Percentiles rank a stretch among this genome's conserved stretches.
These are phyloP conservation scores for Fusarium agapanthi DNA, from an alignment of 2,329 filamentous ascomycete genomes.

Conservation along the genomic window DNA sequence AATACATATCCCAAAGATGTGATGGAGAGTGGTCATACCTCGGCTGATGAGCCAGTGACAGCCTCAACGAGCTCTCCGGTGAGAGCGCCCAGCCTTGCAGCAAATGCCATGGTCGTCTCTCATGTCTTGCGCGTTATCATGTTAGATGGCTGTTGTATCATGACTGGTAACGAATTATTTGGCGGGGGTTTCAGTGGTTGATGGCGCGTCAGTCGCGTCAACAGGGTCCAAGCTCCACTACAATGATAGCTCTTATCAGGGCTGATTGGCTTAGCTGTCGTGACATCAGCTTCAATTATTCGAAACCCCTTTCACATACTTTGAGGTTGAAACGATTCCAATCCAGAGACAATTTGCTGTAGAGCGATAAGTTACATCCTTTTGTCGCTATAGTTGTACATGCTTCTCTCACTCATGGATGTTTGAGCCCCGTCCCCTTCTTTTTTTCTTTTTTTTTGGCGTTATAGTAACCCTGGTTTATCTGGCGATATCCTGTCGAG, in stretches of 20 bases:
- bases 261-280: slow-evolving; percentile 31
- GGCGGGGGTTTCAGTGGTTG: slow-evolving; percentile 28
- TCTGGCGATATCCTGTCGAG: neutral
- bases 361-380: neutral
- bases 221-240: slow-evolving; percentile 27
- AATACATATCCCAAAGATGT: slow-evolving; percentile 1
- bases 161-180: slow-evolving; percentile 18
- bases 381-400: neutral
- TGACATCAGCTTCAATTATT: slow-evolving; percentile 37
- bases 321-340: neutral
- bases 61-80: slow-evolving; percentile 76
- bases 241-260: neutral
- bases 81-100: slow-evolving; percentile 69
- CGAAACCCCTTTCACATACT: slow-evolving; percentile 34
- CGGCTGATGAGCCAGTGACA: slow-evolving; percentile 63
- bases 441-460: slow-evolving; percentile 22
- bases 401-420: slow-evolving; percentile 24
- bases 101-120: slow-evolving; percentile 70
- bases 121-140: slow-evolving; percentile 24
- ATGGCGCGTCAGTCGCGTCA: slow-evolving; percentile 39
- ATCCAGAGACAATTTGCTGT: neutral
- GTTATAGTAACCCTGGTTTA: slow-evolving; percentile 3
- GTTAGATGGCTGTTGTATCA: slow-evolving; percentile 22
- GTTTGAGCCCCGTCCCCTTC: slow-evolving; percentile 11
- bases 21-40: slow-evolving; percentile 52